Conservation (phyloP, 2,329 filamentous ascomycete species). For the Exophiala calicioides region DNA sequence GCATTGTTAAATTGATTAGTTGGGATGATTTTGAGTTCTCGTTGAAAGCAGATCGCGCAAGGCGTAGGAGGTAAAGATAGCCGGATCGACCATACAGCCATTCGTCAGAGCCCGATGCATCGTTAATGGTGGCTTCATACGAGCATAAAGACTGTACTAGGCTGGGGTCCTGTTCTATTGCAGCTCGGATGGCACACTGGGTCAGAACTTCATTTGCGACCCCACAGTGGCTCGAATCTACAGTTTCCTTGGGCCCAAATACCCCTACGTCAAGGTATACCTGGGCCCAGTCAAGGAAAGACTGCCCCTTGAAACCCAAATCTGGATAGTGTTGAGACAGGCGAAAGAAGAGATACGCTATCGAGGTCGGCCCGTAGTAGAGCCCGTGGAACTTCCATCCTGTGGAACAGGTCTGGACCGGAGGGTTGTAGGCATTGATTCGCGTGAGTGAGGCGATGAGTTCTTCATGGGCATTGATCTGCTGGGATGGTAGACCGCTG, state of each 20-base stretch:
- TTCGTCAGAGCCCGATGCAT: slow-evolving; percentile 57
- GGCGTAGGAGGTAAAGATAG: slow-evolving; percentile 65
- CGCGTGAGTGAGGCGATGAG: slow-evolving; percentile 26
- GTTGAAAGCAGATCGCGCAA: slow-evolving; percentile 60
- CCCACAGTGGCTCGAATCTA: slow-evolving; percentile 52
- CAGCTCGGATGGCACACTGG: slow-evolving; percentile 49
- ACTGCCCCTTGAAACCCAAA: slow-evolving; percentile 46
- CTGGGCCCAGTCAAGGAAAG: slow-evolving; percentile 49
- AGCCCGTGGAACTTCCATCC: slow-evolving; percentile 45
- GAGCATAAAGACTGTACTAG: slow-evolving; percentile 42
- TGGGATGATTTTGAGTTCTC: slow-evolving; percentile 53
- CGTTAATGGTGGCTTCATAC: slow-evolving; percentile 16
- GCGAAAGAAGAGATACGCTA: slow-evolving; percentile 58
- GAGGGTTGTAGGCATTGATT: slow-evolving; percentile 31
- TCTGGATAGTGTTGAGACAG: slow-evolving; percentile 49
- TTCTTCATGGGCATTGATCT: slow-evolving; percentile 19
- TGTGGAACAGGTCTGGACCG: slow-evolving; percentile 31
- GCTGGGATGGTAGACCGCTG: slow-evolving; percentile 3
- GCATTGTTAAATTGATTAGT: slow-evolving; percentile 54
- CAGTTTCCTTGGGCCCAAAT: slow-evolving; percentile 12
- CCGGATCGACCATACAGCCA: slow-evolving; percentile 68
- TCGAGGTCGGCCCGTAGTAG: slow-evolving; percentile 56
- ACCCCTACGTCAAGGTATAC: slow-evolving; percentile 42
- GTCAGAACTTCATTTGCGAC: slow-evolving; percentile 54
- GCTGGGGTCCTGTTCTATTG: slow-evolving; percentile 42